A percentile compares a stretch with the other conserved stretches of the same genome.
Evolutionary conservation across 176 grass and related monocot species (phyloP).

Genomic region (Oryza brachyantha): DNA sequence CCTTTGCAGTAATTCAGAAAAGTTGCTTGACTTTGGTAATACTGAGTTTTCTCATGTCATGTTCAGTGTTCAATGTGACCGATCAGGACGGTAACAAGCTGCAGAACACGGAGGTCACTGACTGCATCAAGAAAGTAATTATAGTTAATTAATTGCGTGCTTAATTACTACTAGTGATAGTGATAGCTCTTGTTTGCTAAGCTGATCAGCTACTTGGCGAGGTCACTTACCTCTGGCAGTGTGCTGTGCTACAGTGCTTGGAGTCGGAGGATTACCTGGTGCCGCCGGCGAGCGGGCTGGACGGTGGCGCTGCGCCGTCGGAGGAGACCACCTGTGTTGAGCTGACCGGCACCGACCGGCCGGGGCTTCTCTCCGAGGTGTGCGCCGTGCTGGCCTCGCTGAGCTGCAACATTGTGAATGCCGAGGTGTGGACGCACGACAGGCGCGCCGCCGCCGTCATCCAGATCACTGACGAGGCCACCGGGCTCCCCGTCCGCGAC

Average conservation of each 20-base stretch:
- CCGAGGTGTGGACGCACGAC: constrained; percentile 64
- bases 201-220: not conserved
- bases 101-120: constrained; percentile 36
- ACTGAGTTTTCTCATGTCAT: constrained; percentile 1
- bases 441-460: constrained; percentile 47
- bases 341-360: constrained; percentile 50
- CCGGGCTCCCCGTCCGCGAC: constrained; percentile 32
- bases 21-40: not conserved
- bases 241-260: constrained; percentile 38
- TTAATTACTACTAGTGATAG: not conserved
- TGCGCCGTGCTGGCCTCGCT: constrained; percentile 49
- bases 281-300: not conserved
- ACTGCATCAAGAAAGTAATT: constrained; percentile 57
- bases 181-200: not conserved
- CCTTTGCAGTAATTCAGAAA: not conserved
- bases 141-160: not conserved
- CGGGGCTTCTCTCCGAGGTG: constrained; percentile 58
- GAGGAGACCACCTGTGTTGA: constrained; percentile 35
- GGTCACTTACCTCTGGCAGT: not conserved
- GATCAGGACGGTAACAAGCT: constrained; percentile 59
- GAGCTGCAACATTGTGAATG: constrained; percentile 51
- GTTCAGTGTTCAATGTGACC: constrained; percentile 78
- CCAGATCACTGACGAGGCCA: constrained; percentile 47
- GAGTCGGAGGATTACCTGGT: constrained; percentile 31
- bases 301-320: not conserved